Percentiles rank a stretch among this genome's conserved stretches.
Conservation (phyloP, 495 filamentous ascomycete genomes). For the Tuber magnatum region DNA sequence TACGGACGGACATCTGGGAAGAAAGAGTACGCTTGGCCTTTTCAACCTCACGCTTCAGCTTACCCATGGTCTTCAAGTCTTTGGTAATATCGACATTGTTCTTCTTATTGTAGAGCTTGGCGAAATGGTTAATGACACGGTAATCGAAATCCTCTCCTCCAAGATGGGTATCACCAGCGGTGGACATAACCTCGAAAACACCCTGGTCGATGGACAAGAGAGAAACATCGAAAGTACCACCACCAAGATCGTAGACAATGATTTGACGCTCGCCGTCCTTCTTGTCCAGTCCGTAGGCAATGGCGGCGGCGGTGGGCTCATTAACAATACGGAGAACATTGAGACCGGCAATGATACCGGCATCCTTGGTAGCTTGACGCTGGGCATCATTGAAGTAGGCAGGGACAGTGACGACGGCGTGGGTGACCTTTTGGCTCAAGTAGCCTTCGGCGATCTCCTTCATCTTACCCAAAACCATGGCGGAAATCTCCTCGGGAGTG, state of each 20-base stretch:
- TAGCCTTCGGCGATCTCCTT: constrained; percentile 93
- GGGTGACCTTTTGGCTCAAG: constrained; percentile 88
- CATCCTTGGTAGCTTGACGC: constrained; percentile 96
- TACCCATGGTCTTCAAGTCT: constrained; percentile 98
- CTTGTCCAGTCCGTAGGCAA: constrained; percentile 85
- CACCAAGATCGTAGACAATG: constrained; percentile 96
- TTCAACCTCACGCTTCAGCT: constrained; percentile 99
- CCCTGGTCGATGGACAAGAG: constrained; percentile 94
- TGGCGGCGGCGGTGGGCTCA: constrained; percentile 81
- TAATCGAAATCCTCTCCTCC: constrained; percentile 99
- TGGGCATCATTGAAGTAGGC: constrained; percentile 99
- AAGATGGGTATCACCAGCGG: constrained; percentile 97
- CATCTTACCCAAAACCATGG: constrained; percentile 89
- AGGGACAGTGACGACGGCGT: constrained; percentile 94
- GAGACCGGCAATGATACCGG: constrained; percentile 85
- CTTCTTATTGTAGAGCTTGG: constrained; percentile 99
- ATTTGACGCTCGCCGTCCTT: constrained; percentile 79
- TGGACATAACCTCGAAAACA: constrained; percentile 96
- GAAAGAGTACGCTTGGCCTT: constrained; percentile 99
- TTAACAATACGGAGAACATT: constrained; percentile 98
- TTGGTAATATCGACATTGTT: constrained; percentile 84
- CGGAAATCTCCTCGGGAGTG: constrained; percentile 80
- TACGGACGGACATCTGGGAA: constrained; percentile 93
- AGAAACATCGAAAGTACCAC: constrained; percentile 99
- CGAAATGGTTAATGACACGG: constrained; percentile 92